These are phyloP conservation scores for Penstemon eatonii DNA, from an alignment of 257 asterid genomes.

Conservation along the genomic window DNA sequence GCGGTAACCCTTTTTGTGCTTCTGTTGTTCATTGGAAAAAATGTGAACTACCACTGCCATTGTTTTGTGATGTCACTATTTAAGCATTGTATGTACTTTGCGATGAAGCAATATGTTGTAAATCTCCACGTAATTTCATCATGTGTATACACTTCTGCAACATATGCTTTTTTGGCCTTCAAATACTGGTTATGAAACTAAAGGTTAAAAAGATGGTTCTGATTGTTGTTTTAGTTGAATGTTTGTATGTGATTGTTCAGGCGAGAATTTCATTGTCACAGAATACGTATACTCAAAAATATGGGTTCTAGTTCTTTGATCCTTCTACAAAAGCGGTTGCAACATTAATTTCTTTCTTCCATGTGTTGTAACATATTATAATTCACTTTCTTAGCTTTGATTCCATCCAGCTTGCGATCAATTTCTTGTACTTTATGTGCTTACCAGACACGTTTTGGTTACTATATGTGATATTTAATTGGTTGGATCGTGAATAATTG, in stretches of 20 bases:
- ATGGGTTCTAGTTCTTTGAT: background rate
- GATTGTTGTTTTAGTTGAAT: slow-evolving; percentile 11
- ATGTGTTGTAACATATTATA: background rate
- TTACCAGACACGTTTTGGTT: background rate
- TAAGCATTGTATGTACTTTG: slow-evolving; percentile 51
- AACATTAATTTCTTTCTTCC: background rate
- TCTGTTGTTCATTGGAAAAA: slow-evolving; percentile 38
- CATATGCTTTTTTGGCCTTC: slow-evolving; percentile 32
- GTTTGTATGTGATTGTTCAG: background rate
- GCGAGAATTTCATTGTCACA: background rate
- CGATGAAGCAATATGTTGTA: slow-evolving; percentile 59
- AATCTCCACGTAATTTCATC: slow-evolving; percentile 53
- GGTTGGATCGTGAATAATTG: background rate
- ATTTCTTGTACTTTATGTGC: background rate
- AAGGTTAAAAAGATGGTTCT: slow-evolving; percentile 17
- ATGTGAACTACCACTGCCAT: slow-evolving; percentile 45
- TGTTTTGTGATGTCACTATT: slow-evolving; percentile 48
- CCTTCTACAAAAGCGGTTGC: slow-evolving; percentile 5
- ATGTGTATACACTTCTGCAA: slow-evolving; percentile 46
- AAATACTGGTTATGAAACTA: slow-evolving; percentile 12
- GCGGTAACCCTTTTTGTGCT: slow-evolving; percentile 43
- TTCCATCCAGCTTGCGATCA: background rate
- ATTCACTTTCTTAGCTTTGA: background rate
- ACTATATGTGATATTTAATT: background rate
- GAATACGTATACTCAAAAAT: slow-evolving; percentile 3